These are phyloP conservation scores for Fusarium albosuccineum DNA, from an alignment of 2,329 filamentous ascomycete genomes.

Conservation along the genomic window DNA sequence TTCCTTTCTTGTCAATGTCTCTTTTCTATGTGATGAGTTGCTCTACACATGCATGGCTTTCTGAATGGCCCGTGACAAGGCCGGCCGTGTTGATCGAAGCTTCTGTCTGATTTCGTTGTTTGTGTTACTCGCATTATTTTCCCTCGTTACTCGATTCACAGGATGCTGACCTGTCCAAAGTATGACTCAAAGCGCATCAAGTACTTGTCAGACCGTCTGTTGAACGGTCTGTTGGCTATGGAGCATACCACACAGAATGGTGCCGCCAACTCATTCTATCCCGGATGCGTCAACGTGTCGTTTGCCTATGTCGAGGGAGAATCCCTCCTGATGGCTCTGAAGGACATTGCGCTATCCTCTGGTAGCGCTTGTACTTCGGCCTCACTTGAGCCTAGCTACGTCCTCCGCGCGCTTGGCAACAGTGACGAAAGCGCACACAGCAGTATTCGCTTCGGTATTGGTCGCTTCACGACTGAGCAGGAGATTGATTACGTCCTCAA, in stretches of 20 bases:
- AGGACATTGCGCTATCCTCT: slow-evolving; percentile 96
- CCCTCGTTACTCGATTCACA: slow-evolving; percentile 19
- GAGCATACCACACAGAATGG: slow-evolving; percentile 96
- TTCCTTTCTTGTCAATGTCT: slow-evolving; percentile 37
- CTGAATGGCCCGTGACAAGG: slow-evolving; percentile 78
- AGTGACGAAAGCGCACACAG: slow-evolving; percentile 98
- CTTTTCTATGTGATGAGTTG: slow-evolving; percentile 76
- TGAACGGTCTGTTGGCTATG: slow-evolving; percentile 85
- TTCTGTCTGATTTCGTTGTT: slow-evolving; percentile 70
- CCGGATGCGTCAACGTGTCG: slow-evolving; percentile 97
- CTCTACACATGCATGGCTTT: slow-evolving; percentile 91
- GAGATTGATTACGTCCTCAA: slow-evolving; percentile 99
- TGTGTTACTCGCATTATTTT: neutral
- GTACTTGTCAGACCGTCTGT: slow-evolving; percentile 83
- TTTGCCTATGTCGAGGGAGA: slow-evolving; percentile 99
- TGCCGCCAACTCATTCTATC: slow-evolving; percentile 85
- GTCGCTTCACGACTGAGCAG: slow-evolving; percentile 92
- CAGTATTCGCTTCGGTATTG: slow-evolving; percentile 97
- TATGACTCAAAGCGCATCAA: slow-evolving; percentile 92
- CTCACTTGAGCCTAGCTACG: slow-evolving; percentile 95
- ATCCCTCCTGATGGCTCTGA: slow-evolving; percentile 96
- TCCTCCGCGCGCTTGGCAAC: slow-evolving; percentile 92
- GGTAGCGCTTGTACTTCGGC: slow-evolving; percentile 98
- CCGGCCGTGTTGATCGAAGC: slow-evolving; percentile 72
- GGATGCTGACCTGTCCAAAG: slow-evolving; percentile 61